Base-by-base conservation (phyloP, 495 filamentous ascomycete genomes). In the Bacidia rubella region DNA sequence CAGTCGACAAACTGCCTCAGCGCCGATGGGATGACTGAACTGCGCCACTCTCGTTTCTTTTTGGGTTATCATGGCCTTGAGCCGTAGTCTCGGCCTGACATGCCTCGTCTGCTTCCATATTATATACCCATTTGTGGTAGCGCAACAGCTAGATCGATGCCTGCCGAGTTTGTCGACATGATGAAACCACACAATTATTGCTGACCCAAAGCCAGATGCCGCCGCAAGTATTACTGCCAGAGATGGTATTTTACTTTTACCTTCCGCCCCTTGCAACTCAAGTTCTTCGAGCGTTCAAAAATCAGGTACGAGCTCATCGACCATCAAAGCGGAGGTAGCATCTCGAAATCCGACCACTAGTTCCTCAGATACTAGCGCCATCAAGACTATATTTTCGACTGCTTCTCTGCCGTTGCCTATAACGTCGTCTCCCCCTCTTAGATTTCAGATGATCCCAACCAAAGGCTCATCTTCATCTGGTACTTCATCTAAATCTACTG, bases 11-110 rank as follows among this genome's bases (percentile, higher is more conserved):
- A 39, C 9, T 39, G n/a, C 10, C 32, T 5, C 20, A 5, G 41
- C 7, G 41, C 17, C 41, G 32, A 40, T 51, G 54, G 25, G 54
- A 56, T 56, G 54, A 52, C 26, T 23, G 52, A 22, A n/a, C 20
- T 27, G 41, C 17, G 24, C 20, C 40, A 10, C 47, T 35, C 22
- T 21, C 43, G 41, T n/a, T 43, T 41, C 22, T 20, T 15, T 42
- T 42, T 43, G 38, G 29, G 32, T 23, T 15, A 55, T 43, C 5
- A 55, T 55, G 53, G 53, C 47, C 35, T 51, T 39, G 47, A 26
- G 53, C 47, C 53, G 27, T 44, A 21, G 48, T 44, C 53, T 50
- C 32, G 29, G 29, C 20, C 20, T 55, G 10, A 17, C 19, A 27
- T 55, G 25, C 38, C 22, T 55, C 17, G 25, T 22, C 24, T 50